Conservation (phyloP, 176 grass and related monocot genomes). For the Phoenix roebelenii region DNA sequence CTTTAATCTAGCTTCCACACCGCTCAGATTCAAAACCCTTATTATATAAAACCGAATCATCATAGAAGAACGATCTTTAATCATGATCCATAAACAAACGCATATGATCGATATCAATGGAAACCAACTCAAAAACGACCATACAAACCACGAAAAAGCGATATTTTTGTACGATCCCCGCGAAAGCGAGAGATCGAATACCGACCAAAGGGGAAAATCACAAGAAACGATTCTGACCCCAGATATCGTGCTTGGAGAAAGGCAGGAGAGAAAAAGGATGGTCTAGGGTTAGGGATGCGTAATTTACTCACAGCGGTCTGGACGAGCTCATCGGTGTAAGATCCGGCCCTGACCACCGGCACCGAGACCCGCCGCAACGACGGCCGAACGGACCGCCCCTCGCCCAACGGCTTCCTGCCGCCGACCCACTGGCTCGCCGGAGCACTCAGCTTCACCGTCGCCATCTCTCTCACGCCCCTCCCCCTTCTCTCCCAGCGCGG, state of each 20-base stretch:
- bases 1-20: too few species aligned
- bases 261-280: background rate
- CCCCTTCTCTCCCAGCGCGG: too few species aligned
- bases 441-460: constrained; percentile 43
- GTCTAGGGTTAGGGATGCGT: background rate
- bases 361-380: constrained; percentile 9
- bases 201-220: background rate
- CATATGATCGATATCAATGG: too few species aligned
- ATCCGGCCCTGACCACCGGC: background rate
- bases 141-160: too few species aligned
- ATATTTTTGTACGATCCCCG: too few species aligned
- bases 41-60: too few species aligned
- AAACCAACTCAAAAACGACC: too few species aligned
- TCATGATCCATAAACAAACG: too few species aligned
- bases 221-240: background rate
- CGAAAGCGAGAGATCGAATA: background rate
- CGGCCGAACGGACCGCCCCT: constrained; percentile 18
- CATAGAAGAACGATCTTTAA: too few species aligned
- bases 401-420: constrained; percentile 9
- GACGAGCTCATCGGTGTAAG: background rate
- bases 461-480: constrained; percentile 24
- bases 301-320: background rate
- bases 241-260: background rate
- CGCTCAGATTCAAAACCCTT: too few species aligned
- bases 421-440: constrained; percentile 26